Percentiles rank a stretch among this genome's conserved stretches.
These are phyloP conservation scores for Lachnellula suecica DNA, from an alignment of 2,329 filamentous ascomycete species.

Conservation along the genomic window DNA sequence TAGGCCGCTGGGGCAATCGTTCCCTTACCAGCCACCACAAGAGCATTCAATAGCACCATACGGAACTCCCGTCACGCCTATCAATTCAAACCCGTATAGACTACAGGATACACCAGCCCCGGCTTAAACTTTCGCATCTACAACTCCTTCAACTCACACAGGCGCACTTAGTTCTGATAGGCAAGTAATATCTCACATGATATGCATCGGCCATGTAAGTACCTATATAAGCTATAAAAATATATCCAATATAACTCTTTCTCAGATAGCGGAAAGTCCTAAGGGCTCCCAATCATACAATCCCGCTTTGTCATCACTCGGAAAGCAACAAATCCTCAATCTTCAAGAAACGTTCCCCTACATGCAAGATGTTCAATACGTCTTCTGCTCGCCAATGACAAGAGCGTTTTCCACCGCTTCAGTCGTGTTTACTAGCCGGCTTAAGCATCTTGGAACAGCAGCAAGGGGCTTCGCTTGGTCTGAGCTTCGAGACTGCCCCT, in stretches of 20 bases:
- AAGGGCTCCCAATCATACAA: neutral
- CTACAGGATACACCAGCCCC: no score
- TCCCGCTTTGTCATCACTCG: neutral
- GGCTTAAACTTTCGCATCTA: no score
- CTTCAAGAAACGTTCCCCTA: neutral
- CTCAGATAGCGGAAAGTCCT: neutral
- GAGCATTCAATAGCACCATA: no score
- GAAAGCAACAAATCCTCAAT: neutral
- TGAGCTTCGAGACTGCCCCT: neutral
- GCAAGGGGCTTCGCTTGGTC: neutral
- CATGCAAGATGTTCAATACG: neutral
- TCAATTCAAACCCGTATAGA: no score
- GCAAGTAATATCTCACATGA: neutral
- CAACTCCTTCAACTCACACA: no score
- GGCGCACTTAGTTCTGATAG: no score
- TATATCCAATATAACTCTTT: no score
- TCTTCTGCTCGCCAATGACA: neutral
- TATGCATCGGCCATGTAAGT: neutral
- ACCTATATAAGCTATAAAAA: no score
- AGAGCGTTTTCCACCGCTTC: neutral
- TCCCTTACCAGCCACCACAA: no score
- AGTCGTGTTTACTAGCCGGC: neutral
- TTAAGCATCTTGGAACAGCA: neutral
- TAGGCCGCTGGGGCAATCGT: no score
- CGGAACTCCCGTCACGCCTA: no score